A percentile compares a stretch with the other conserved stretches of the same genome.
Conservation (phyloP, 139 green algal species). For the Coelastrella sp. region DNA sequence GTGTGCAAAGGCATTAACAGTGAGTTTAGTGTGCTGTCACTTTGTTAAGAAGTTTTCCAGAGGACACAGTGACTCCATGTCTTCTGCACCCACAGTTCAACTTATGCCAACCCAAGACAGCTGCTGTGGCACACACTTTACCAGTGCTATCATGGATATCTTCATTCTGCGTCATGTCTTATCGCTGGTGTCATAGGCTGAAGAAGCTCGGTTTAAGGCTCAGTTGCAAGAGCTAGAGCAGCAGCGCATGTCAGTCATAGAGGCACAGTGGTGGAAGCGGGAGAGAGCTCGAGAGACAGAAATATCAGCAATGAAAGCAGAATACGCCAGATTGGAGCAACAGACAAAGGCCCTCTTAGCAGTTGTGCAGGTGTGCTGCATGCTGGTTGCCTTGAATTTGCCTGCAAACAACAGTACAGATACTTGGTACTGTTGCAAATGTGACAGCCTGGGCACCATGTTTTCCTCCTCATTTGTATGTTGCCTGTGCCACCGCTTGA, state of each 20-base stretch:
- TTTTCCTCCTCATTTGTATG: no score
- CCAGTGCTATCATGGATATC: no score
- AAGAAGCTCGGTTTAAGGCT: constrained; percentile 60
- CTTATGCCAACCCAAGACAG: no score
- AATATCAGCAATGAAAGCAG: constrained; percentile 13
- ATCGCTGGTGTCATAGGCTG: no score
- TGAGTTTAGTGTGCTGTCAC: neutral
- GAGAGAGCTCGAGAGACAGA: constrained; percentile 61
- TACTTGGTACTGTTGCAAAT: neutral
- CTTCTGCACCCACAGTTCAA: no score
- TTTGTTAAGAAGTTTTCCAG: no score
- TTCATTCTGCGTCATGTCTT: no score
- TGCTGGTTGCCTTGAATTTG: neutral
- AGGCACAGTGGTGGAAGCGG: constrained; percentile 70
- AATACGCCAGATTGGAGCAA: constrained; percentile 60
- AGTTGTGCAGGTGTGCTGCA: neutral
- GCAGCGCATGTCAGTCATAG: constrained; percentile 69
- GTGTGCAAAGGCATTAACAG: neutral
- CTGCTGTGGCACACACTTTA: no score
- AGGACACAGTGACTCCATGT: no score
- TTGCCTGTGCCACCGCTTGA: no score
- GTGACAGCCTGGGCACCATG: no score
- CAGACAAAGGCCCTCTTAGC: constrained; percentile 46
- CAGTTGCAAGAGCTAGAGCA: constrained; percentile 66
- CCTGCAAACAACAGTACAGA: no score